phyloP scores from a whole-genome alignment of 345 rosid species.

The Psidium friedrichsthalianum region DNA sequence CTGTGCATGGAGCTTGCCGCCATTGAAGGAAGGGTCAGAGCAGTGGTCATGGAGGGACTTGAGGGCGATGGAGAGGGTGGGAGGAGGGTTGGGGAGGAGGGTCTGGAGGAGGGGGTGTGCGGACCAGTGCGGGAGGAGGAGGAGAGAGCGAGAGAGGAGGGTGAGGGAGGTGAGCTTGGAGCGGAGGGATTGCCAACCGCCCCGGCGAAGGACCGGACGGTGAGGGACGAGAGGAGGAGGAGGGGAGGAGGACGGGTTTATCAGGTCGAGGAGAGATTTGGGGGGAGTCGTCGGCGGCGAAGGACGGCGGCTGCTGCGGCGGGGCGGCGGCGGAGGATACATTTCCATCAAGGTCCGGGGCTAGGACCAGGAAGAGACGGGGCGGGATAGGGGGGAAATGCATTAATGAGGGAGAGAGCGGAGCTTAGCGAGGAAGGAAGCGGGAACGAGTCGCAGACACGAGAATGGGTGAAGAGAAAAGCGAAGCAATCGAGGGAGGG shows the following conservation, averaged over 20 bases:
- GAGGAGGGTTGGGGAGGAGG: slow-evolving; percentile 55
- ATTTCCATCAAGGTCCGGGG: slow-evolving; percentile 6
- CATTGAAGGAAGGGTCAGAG: slow-evolving; percentile 26
- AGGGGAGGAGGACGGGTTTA: slow-evolving; percentile 51
- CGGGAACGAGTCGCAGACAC: not conserved
- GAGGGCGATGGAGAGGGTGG: slow-evolving; percentile 72
- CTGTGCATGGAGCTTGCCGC: slow-evolving; percentile 72
- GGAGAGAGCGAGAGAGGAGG: slow-evolving; percentile 40
- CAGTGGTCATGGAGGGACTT: slow-evolving; percentile 36
- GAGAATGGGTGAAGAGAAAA: not conserved
- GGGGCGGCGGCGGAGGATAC: slow-evolving; percentile 30
- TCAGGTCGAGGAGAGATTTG: slow-evolving; percentile 47
- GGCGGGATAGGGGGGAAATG: not conserved
- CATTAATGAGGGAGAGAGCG: not conserved
- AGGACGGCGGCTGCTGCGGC: slow-evolving; percentile 5
- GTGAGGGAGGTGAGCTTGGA: slow-evolving; percentile 47
- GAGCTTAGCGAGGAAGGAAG: slow-evolving; percentile 10
- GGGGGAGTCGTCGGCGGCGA: slow-evolving; percentile 23
- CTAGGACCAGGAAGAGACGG: not conserved
- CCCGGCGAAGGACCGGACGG: slow-evolving; percentile 56
- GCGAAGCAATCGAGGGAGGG: slow-evolving; percentile 1
- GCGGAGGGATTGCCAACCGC: slow-evolving; percentile 66
- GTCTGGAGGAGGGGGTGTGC: slow-evolving; percentile 63
- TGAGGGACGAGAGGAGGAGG: slow-evolving; percentile 47
- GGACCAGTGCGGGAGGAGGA: slow-evolving; percentile 71